Evolutionary conservation across 1,139 yeast genomes (phyloP), one percentile per base, ranked within the genome.

Genomic region (Yarrowia galli): DNA sequence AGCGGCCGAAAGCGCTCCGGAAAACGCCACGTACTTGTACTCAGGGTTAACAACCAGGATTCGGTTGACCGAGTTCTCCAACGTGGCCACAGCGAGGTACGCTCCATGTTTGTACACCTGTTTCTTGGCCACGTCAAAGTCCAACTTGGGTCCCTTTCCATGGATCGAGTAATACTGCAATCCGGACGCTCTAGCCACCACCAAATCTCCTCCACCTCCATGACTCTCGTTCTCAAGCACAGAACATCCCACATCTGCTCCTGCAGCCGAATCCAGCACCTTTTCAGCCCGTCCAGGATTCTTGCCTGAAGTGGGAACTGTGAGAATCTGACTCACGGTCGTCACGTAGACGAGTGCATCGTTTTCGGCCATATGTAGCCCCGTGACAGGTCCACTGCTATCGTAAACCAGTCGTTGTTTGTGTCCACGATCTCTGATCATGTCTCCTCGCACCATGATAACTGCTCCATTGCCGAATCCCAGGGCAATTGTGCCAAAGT

Each of bases 401-500:
- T 89, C 91, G 74, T 87, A 91, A 0, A 93, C 87, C 0, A 89
- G 77, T 43, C 98, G 80, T 74, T 93, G 98, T 71, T 95, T 85
- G 5, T 97, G 87, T 0, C 99, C 99, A 69, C 97, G 79, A 74
- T 96, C 99, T 72, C 95, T 85, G 2, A 91, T 74, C 58, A 96
- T 79, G 76, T 95, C 99, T 8, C 99, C 99, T 70, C 98, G 79
- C 0, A 93, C 85, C 4, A 93, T 79, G 8, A 93, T 81, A 2
- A 93, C 95, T 35, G 87, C 84, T 9, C 99, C 99, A 76, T 92
- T 91, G 23, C 96, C 89, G 75, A 88, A 92, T 0, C 99, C 98
- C 45, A 92, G 79, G 0, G 91, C 96, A 6, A 92, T 76, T 67
- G 92, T 85, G 0, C 91, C 82, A 69, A 87, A 82, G 71, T 88